Evolutionary conservation across 2,329 filamentous ascomycete genomes (phyloP).

Genomic region (Fusarium napiforme): DNA sequence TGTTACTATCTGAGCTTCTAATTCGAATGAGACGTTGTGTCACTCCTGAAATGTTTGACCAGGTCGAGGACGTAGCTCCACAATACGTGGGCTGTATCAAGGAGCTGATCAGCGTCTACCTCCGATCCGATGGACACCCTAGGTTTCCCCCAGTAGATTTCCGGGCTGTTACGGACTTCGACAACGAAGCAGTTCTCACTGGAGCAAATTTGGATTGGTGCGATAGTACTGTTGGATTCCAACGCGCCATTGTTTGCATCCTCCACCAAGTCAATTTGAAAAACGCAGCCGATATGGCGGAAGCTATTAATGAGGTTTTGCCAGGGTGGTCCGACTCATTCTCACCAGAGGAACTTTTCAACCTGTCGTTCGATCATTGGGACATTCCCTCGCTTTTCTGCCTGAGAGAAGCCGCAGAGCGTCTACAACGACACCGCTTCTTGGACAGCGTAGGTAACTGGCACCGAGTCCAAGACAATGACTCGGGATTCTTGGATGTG

Average conservation of each 20-base stretch:
- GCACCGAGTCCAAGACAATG: too few relatives aligned
- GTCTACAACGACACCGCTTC: not conserved
- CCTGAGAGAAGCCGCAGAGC: not conserved
- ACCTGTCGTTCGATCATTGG: not conserved
- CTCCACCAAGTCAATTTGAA: not conserved
- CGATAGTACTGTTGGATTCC: not conserved
- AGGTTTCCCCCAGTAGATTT: too few relatives aligned
- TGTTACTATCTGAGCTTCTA: not conserved
- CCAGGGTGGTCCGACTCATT: not conserved
- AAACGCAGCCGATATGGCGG: rapidly evolving
- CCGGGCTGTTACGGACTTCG: too few relatives aligned
- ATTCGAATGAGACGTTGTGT: rapidly evolving
- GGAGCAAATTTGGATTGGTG: rapidly evolving
- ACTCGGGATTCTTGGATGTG: too few relatives aligned
- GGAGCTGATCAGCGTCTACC: too few relatives aligned
- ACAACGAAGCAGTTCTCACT: too few relatives aligned
- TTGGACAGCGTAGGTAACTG: not conserved
- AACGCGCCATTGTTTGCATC: not conserved
- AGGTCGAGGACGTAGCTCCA: not conserved
- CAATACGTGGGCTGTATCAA: not conserved
- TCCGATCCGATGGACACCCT: too few relatives aligned
- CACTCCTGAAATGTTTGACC: not conserved
- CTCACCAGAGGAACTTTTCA: not conserved
- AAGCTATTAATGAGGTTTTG: not conserved
- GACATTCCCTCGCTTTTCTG: not conserved